Conservation (phyloP, 805 yeast species). For the Debaryomyces castellii region DNA sequence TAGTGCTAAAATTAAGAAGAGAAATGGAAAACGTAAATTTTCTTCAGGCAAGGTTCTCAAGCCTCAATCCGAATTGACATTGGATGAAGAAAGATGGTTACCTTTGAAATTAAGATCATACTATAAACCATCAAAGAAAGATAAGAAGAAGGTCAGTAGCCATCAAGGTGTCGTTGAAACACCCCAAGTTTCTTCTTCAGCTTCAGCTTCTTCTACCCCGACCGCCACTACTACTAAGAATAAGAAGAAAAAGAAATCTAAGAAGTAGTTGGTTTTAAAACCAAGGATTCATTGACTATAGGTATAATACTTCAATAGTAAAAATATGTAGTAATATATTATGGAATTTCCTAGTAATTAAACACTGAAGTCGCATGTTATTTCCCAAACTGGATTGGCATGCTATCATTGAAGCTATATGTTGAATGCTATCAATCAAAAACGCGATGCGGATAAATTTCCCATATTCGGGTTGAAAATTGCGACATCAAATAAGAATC, state of each 20-base stretch:
- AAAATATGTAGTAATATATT: not conserved
- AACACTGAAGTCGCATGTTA: slow-evolving; percentile 13
- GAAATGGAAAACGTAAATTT: slow-evolving; percentile 25
- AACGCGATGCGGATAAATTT: not conserved
- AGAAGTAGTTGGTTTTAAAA: slow-evolving; percentile 15
- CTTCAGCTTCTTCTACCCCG: slow-evolving; percentile 2
- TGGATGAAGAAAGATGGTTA: slow-evolving; percentile 81
- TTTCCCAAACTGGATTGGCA: slow-evolving; percentile 8
- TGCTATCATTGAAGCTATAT: not conserved
- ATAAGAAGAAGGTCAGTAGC: slow-evolving; percentile 28
- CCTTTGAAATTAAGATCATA: slow-evolving; percentile 83
- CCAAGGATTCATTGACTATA: not conserved
- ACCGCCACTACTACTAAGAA: slow-evolving; percentile 4
- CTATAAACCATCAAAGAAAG: slow-evolving; percentile 76
- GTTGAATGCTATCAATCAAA: not conserved
- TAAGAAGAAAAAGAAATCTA: slow-evolving; percentile 17
- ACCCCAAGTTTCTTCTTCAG: slow-evolving; percentile 9
- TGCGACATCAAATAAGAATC: not conserved
- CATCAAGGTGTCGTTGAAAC: slow-evolving; percentile 26
- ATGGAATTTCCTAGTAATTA: not conserved
- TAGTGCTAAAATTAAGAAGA: slow-evolving; percentile 21
- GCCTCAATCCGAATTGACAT: slow-evolving; percentile 19
- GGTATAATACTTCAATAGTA: not conserved
- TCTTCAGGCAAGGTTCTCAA: slow-evolving; percentile 26
- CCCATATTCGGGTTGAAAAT: not conserved